Evolutionary conservation across 768 basidiomycete species (phyloP), one percentile per base, ranked within the genome.

Genomic region (Hygrocybe punicea): DNA sequence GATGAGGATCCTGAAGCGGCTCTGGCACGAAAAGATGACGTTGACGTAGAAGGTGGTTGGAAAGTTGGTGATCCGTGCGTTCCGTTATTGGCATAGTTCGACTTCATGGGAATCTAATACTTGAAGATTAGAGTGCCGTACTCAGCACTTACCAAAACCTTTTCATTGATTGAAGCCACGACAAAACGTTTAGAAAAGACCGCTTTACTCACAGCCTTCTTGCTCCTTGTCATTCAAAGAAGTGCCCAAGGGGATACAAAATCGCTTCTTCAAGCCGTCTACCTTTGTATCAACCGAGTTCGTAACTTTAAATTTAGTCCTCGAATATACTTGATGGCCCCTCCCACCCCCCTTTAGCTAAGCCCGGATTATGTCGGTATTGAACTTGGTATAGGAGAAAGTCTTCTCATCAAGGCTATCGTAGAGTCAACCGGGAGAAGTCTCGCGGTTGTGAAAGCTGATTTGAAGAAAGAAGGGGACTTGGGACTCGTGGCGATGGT

Each of bases 401-500:
- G 89, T 62, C 74, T 98, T 17, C 80, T 99, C 36, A 83, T 97
- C 67, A 98, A 98, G 67, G 94, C 97, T 14, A 98, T 99, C 59
- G 89, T 84, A 39, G 91, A 97, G 68, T 93, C 93, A 3, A 96
- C 94, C 0, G 97, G 96, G n/a, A 82, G 97, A 56, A 93, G 86
- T 61, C 70, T 84, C 37, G 78, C 84, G 2, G 79, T 87, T 44
- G 84, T 99, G 65, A 98, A 98, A 67, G 83, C 87, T 5, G 96
- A 98, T 64, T 78, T 98, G 60, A 93, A 94, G 81, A 91, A 85
- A 67, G 93, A 94, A 66, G 97, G 97, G 36, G 97, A 99, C 68
- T 77, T 99, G 6, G 97, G 97, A 7, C 78, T 95, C 25, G 96
- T 99, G 1, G 97, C 97, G n/a, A 93, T 89, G 90, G 95, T 87